Base-by-base conservation (phyloP, 345 rosid genomes). In the Carallia brachiata region DNA sequence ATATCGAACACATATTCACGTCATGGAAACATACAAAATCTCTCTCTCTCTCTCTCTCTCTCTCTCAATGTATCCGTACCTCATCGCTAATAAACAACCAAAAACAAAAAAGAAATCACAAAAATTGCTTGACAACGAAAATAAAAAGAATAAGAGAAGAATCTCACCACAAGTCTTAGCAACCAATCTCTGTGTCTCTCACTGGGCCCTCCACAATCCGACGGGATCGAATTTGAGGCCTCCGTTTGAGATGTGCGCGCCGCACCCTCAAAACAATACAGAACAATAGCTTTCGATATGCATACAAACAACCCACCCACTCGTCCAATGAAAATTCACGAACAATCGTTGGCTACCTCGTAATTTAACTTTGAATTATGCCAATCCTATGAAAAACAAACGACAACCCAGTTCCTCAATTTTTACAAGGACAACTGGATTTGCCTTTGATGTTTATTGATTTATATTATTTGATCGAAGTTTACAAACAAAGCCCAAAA, bases 371-470 rank as follows among this genome's bases (percentile, higher is more conserved):
- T 23, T 18, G 67, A 60, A 55, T 15, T 32, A 57, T 6, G 32
- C n/a, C 37, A 50, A 59, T 55, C 19, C 15, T 16, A 3, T 32
- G 50, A 18, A 47, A 61, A 70, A 68, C 31, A 57, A 19, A 60
- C 52, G 58, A 52, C 83, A 63, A 72, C 76, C 83, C 81, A 65
- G 70, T 57, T 71, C 67, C 57, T 44, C 28, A 69, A 73, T 71
- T 36, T 65, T 44, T 28, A 68, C 54, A 18, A 61, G 64, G n/a
- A 36, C 3, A 44, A 68, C 4, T 55, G 77, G 81, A 73, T 68
- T 47, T 70, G 47, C 65, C 30, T 69, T 68, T 23, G 34, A 44
- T 31, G 54, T 23, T 23, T 23, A 23, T 23, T 74, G 59, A 32
- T 18, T 18, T 17, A 52, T 17, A 52, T 23, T 12, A 13, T 6